Percentiles rank a stretch among this genome's conserved stretches.
These are phyloP conservation scores for Phtheirospermum japonicum DNA, from an alignment of 257 asterid genomes.

Conservation along the genomic window DNA sequence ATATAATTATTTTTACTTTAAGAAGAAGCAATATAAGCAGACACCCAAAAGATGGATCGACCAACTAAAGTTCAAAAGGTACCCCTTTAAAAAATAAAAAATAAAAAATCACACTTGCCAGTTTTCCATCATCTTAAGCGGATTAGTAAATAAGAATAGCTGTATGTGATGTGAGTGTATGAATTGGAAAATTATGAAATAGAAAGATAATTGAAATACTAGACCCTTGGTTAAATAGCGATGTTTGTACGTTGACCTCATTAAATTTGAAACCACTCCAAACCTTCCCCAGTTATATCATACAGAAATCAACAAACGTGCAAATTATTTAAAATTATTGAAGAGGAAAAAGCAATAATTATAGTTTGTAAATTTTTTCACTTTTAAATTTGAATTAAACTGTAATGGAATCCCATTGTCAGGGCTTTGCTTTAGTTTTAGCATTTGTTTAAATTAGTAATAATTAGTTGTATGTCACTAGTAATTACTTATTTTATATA, in stretches of 20 bases:
- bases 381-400: no score
- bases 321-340: neutral
- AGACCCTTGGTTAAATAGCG: no score
- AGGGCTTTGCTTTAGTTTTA: neutral
- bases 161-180: no score
- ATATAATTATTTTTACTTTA: no score
- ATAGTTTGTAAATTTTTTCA: no score
- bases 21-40: neutral
- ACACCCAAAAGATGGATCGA: neutral
- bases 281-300: neutral
- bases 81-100: no score
- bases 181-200: no score
- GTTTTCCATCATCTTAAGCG: no score
- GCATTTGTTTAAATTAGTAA: no score
- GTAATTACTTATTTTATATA: neutral
- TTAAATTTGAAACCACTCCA: neutral
- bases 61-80: neutral
- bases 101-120: no score
- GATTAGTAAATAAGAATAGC: no score
- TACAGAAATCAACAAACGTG: neutral
- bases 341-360: neutral
- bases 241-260: constrained; percentile 22
- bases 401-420: neutral
- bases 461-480: constrained; percentile 1
- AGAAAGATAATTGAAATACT: no score